Evolutionary conservation across 1,284 basidiomycete species (phyloP), one percentile per base, ranked within the genome.

Genomic region (Vanrija humicola): DNA sequence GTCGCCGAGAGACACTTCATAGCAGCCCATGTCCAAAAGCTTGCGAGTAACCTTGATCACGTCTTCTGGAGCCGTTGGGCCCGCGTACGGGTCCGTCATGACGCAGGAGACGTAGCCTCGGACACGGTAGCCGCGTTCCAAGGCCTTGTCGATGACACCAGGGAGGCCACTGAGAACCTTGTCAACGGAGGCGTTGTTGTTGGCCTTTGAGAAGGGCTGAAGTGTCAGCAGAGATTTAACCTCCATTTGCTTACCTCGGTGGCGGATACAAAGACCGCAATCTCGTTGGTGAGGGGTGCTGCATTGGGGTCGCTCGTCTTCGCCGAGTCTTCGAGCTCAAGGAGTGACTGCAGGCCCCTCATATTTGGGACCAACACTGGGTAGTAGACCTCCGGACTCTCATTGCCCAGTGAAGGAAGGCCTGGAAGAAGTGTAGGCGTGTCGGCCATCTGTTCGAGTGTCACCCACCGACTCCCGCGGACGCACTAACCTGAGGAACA

Each of bases 1-100:
- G 75, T 98, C 94, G 0, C 91, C 92, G 29, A 97, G 77, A 61
- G 87, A 89, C 48, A 97, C 84, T 71, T 98, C 90, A 76, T 95
- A 96, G 70, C 91, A 95, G 0, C 93, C 94, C 88, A 96, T 94
- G 55, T 91, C 84, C 5, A 86, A 64, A 25, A 98, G 74, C 61
- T 82, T 84, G 59, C 82, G 83, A 0, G 88, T 79, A 12, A 96
- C 84, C 19, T 86, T 82, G 44, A 85, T 81, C 6, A 93, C 91
- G 18, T 78, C 77, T 43, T 77, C 75, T 1, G 84, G 83, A 56
- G 87, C 84, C n/a, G 89, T 86, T 8, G 78, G 78, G 1, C 94
- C 94, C 19, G 86, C 82, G 73, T 88, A 96, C 1, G 94, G 94
- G 68, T 91, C 95, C 12, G 85, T 83, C 53, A 94, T 85, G 39